Conservation (phyloP, 257 asterid genomes). For the Nicotiana paniculata region DNA sequence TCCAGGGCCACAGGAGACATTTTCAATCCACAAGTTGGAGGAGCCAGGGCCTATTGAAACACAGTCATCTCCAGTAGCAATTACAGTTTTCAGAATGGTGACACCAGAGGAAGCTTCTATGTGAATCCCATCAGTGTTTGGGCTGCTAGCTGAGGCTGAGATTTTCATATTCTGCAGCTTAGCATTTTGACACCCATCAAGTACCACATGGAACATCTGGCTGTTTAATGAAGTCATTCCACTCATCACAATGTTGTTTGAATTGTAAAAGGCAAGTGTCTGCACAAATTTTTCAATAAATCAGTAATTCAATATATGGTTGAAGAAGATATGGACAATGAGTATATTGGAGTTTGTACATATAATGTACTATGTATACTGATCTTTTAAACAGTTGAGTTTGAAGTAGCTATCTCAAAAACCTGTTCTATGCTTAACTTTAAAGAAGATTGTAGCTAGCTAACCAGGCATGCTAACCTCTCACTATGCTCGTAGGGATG, state of each 20-base stretch:
- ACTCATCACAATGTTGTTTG: constrained; percentile 8
- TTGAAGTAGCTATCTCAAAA: not conserved
- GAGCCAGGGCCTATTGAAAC: constrained; percentile 12
- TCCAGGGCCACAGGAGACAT: constrained; percentile 3
- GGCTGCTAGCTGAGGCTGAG: constrained; percentile 10
- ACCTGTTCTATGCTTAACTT: not conserved
- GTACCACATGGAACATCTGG: constrained; percentile 8
- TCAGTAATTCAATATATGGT: not conserved
- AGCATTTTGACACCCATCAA: constrained; percentile 6
- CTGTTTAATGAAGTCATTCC: constrained; percentile 8
- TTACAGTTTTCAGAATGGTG: not conserved
- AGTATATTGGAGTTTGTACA: not conserved
- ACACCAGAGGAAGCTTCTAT: not conserved
- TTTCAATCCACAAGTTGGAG: constrained; percentile 12
- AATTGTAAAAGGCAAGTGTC: constrained; percentile 13
- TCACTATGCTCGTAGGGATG: too few relatives aligned
- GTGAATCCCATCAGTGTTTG: constrained; percentile 12
- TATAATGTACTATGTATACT: too few relatives aligned
- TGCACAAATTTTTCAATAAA: not conserved
- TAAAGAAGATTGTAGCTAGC: too few relatives aligned
- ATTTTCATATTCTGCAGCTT: constrained; percentile 4
- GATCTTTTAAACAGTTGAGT: not conserved
- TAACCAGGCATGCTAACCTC: too few relatives aligned
- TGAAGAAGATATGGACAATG: not conserved
- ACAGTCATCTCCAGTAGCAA: constrained; percentile 3